These are phyloP conservation scores for Colletotrichum destructivum DNA, from an alignment of 2,329 filamentous ascomycete species.

Conservation along the genomic window DNA sequence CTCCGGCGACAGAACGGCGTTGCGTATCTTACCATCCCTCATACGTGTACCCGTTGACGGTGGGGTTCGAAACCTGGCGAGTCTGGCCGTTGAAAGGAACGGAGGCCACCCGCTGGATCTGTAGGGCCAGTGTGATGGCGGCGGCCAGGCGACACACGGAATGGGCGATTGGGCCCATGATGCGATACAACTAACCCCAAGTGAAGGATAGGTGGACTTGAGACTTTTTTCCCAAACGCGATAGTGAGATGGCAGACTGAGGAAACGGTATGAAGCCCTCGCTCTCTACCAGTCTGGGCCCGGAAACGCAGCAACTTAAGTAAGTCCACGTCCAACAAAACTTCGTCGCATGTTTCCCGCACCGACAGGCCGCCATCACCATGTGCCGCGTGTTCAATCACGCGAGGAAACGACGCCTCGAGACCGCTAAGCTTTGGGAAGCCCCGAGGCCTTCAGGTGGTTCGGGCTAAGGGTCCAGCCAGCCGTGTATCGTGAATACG, in stretches of 20 bases:
- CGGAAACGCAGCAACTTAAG: slow-evolving; percentile 36
- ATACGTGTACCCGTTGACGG: background rate
- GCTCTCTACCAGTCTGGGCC: background rate
- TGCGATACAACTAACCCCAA: background rate
- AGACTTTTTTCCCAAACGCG: background rate
- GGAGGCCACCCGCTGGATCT: background rate
- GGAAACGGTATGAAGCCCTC: background rate
- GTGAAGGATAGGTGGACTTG: background rate
- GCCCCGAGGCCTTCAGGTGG: background rate
- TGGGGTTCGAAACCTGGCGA: background rate
- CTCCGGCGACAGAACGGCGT: background rate
- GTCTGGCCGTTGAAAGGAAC: background rate
- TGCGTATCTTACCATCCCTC: background rate
- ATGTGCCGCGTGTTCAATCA: background rate
- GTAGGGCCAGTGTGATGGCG: background rate
- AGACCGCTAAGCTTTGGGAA: background rate
- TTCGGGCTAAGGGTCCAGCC: background rate
- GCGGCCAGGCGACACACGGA: background rate
- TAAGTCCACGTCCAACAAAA: background rate
- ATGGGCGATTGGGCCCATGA: background rate
- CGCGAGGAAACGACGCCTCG: background rate
- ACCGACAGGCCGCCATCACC: background rate
- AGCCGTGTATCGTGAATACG: background rate
- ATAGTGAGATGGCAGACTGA: background rate
- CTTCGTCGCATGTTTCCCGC: background rate